Conservation (phyloP, 768 basidiomycete genomes). For the Lactarius psammicola region DNA sequence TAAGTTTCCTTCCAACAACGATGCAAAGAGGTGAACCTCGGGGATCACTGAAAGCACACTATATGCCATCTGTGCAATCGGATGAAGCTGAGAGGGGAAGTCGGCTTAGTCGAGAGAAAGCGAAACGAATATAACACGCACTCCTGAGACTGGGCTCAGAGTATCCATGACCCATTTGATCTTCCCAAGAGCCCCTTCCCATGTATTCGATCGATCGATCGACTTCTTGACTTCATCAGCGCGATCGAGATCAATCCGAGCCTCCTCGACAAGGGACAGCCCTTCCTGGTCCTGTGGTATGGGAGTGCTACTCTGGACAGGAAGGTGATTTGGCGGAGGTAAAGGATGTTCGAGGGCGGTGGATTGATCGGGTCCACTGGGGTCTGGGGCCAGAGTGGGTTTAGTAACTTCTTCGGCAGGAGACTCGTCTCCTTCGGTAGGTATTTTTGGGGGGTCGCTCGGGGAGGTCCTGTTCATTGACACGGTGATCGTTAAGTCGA, state of each 20-base stretch:
- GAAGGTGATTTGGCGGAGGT: neutral
- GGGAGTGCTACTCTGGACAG: neutral
- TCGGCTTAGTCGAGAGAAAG: neutral
- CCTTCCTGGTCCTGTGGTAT: neutral
- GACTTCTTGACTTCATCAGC: neutral
- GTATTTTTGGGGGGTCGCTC: neutral
- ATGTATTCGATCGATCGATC: neutral
- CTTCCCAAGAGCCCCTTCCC: neutral
- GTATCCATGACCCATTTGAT: neutral
- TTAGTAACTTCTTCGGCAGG: neutral
- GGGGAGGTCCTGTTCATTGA: neutral
- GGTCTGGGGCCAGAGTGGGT: neutral
- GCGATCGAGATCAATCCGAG: neutral
- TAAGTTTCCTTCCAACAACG: neutral
- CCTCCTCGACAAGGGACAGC: neutral
- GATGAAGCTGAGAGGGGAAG: neutral
- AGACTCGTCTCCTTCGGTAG: neutral
- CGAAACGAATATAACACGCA: neutral
- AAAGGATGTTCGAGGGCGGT: neutral
- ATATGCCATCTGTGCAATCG: neutral
- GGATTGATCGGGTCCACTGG: neutral
- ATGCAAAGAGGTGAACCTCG: neutral
- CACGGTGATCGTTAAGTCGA: neutral
- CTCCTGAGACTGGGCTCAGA: neutral
- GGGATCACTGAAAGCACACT: neutral